A percentile compares a stretch with the other conserved stretches of the same genome.
phyloP scores from a whole-genome alignment of 192 early-diverging fungal genomes.

The Entomortierella parvispora region DNA sequence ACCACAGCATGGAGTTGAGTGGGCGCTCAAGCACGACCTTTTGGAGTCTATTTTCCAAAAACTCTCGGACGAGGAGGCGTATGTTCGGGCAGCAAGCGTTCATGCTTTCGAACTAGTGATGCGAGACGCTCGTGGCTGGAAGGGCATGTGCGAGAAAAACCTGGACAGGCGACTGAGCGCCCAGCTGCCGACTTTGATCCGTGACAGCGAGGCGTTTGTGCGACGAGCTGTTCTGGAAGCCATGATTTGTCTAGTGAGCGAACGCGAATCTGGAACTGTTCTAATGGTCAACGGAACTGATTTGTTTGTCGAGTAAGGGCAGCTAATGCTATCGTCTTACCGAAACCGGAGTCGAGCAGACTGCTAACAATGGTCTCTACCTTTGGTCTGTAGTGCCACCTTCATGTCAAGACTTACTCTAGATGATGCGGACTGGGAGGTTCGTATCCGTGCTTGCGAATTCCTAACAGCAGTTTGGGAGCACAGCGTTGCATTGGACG shows the following conservation, averaged over 20 bases:
- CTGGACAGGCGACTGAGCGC: conserved; percentile 41
- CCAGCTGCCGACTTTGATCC: conserved; percentile 55
- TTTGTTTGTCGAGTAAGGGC: conserved; percentile 35
- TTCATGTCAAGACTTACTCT: conserved; percentile 54
- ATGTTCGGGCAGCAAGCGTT: conserved; percentile 63
- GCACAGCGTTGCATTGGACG: conserved; percentile 43
- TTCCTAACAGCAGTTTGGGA: conserved; percentile 61
- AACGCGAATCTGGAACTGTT: conserved; percentile 59
- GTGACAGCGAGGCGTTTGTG: conserved; percentile 64
- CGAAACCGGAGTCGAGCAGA: neutral
- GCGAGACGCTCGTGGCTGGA: conserved; percentile 58
- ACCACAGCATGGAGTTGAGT: conserved; percentile 43
- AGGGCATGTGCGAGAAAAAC: conserved; percentile 52
- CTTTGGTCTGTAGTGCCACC: conserved; percentile 43
- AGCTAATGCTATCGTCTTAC: neutral
- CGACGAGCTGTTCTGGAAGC: conserved; percentile 61
- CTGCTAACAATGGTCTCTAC: too few species aligned
- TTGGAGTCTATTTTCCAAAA: conserved; percentile 50
- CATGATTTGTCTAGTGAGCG: conserved; percentile 57
- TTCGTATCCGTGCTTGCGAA: conserved; percentile 57
- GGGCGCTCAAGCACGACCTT: conserved; percentile 55
- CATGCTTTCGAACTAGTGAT: conserved; percentile 56
- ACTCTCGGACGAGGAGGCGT: conserved; percentile 59
- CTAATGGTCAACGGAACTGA: conserved; percentile 44
- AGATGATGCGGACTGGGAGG: conserved; percentile 63